These are phyloP conservation scores for Closterium sp. DNA, from an alignment of 139 green algal genomes.

Conservation along the genomic window DNA sequence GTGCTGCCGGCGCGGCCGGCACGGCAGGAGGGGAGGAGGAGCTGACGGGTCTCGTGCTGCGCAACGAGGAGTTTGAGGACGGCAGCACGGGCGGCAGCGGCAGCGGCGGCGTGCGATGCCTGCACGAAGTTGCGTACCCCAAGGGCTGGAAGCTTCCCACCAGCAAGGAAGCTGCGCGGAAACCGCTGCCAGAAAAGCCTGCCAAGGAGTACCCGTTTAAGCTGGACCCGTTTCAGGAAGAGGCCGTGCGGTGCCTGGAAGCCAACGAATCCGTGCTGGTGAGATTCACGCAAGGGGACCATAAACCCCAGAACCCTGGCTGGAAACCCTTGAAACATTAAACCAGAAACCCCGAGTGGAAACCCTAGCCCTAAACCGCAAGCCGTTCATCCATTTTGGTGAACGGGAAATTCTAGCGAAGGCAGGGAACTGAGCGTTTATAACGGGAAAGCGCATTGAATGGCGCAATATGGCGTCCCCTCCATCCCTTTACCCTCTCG, in stretches of 20 bases:
- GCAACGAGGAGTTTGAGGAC: not conserved
- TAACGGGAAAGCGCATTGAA: not conserved
- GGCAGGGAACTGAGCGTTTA: not conserved
- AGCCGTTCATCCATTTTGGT: not conserved
- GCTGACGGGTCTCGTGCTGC: not conserved
- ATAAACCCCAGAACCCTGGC: not conserved
- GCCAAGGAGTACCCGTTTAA: constrained; percentile 61
- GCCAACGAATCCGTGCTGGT: constrained; percentile 69
- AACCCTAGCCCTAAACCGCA: not conserved
- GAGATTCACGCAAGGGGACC: not conserved
- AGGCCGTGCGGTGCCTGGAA: constrained; percentile 39
- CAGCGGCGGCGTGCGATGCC: not conserved
- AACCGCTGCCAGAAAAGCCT: constrained; percentile 8
- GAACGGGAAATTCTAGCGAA: too few species aligned
- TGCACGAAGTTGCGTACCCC: constrained; percentile 10
- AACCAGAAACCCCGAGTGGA: not conserved
- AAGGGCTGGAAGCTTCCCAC: not conserved
- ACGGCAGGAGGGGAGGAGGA: not conserved
- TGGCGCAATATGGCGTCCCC: not conserved
- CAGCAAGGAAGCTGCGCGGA: not conserved
- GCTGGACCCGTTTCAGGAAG: constrained; percentile 74
- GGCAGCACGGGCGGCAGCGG: not conserved
- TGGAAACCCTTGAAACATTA: not conserved
- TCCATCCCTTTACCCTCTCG: not conserved
- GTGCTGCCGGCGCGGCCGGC: not conserved